Conservation (phyloP, 768 basidiomycete genomes). For the Kockovaella imperatae region DNA sequence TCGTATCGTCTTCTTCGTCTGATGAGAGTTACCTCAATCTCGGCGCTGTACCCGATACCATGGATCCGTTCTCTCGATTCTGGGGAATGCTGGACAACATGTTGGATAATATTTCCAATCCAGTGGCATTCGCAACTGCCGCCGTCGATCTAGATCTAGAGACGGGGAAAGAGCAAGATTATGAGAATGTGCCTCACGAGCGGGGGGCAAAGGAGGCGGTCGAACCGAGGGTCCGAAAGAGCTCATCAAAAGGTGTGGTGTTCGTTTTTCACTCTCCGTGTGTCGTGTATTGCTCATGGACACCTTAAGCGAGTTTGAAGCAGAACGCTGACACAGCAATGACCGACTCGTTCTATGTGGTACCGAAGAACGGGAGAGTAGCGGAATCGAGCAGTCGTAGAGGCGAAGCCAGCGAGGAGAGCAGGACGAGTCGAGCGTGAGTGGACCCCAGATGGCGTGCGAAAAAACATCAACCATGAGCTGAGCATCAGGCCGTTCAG, state of each 20-base stretch:
- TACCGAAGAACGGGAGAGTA: slow-evolving; percentile 3
- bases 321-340: neutral
- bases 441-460: neutral
- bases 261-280: no score
- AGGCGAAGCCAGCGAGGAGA: no score
- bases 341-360: slow-evolving; percentile 23
- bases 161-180: neutral
- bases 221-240: no score
- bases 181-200: neutral
- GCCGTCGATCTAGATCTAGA: no score
- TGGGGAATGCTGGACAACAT: slow-evolving; percentile 43
- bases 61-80: slow-evolving; percentile 42
- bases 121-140: slow-evolving; percentile 38
- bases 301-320: no score
- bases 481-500: neutral
- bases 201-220: no score
- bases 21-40: slow-evolving; percentile 27
- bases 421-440: neutral
- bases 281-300: no score
- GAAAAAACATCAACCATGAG: neutral
- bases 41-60: slow-evolving; percentile 21
- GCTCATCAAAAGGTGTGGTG: no score
- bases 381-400: no score
- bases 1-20: slow-evolving; percentile 2
- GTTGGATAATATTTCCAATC: slow-evolving; percentile 38